Percentiles rank a stretch among this genome's conserved stretches.
Conservation (phyloP, 2,329 filamentous ascomycete species). For the Simplicillium sp. region DNA sequence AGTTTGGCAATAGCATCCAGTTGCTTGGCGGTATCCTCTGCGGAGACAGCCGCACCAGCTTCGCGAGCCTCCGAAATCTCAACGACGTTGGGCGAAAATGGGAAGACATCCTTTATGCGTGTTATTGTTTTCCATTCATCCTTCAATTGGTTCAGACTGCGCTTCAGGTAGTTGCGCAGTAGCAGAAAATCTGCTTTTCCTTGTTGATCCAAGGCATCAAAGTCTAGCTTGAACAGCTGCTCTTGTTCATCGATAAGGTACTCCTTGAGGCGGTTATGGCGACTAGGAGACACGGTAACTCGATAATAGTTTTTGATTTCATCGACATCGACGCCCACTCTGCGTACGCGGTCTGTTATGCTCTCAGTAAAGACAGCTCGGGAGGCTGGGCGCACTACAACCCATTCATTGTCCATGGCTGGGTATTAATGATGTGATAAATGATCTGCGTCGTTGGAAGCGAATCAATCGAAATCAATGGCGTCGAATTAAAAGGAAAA, state of each 20-base stretch:
- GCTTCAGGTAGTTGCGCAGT: conserved; percentile 33
- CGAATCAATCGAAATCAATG: too few species aligned
- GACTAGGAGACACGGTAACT: conserved; percentile 31
- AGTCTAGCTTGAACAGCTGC: conserved; percentile 13
- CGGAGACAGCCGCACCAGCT: conserved; percentile 30
- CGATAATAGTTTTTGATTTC: conserved; percentile 41
- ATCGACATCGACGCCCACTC: conserved; percentile 32
- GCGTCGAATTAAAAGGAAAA: too few species aligned
- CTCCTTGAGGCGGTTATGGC: conserved; percentile 25
- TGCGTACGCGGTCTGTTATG: conserved; percentile 30
- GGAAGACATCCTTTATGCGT: conserved; percentile 28
- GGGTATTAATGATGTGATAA: too few species aligned
- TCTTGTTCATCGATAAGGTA: conserved; percentile 33
- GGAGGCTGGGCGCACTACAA: conserved; percentile 6
- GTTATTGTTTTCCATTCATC: conserved; percentile 26
- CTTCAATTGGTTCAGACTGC: conserved; percentile 24
- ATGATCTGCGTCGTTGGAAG: too few species aligned
- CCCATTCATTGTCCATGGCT: conserved; percentile 11
- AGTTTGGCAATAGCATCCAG: conserved; percentile 25
- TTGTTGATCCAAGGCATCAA: conserved; percentile 25
- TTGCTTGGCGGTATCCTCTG: conserved; percentile 29
- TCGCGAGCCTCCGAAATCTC: conserved; percentile 38
- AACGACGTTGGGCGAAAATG: conserved; percentile 31
- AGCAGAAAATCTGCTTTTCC: conserved; percentile 39
- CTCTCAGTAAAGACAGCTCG: conserved; percentile 13